Base-by-base conservation (phyloP, 371 early-diverging fungal genomes). In the Mortierella sp. region DNA sequence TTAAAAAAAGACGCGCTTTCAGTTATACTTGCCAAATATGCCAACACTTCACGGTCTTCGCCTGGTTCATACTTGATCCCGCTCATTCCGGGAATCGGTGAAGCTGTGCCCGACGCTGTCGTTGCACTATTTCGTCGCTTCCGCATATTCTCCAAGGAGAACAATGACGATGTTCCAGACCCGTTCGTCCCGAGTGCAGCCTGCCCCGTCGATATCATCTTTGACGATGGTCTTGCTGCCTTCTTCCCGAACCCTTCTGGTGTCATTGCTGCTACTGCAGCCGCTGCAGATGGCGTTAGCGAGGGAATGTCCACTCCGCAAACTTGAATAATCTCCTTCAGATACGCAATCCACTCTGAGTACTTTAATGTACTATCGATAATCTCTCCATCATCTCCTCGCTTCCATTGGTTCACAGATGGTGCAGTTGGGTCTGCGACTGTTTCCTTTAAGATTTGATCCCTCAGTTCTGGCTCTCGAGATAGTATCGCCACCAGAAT, bases 61-160 rank as follows among this genome's bases (percentile, higher is more conserved):
- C 68, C 72, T 1, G 78, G 28, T 22, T 77, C 78, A 53, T 55
- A 77, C 40, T 66, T 72, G 56, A 77, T 68, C 15, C 71, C 71
- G 12, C 53, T 53, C 17, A 40, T 40, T 5, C 34, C 26, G 2
- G 64, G 45, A 19, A 17, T 54, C 0, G 29, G 13, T 23, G 53
- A 35, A 3, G 34, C 32, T 0, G 1, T 34, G 34, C 23, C 57
- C 1, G 40, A 55, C 10, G 60, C 58, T 23, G 65, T 28, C 2
- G 67, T 42, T 1, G 66, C 64, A 29, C 57, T 71, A 31, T 71
- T 72, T 19, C 67, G 35, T 31, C 77, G 58, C 19, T 35, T 47
- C 9, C 76, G 55, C 53, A 70, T 73, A 47, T 68, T 76, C 17
- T 76, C 76, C 75, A 68, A n/a, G 15, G 75, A 68, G 47, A 76